phyloP scores from a whole-genome alignment of 345 rosid genomes.

The Salix brachista region DNA sequence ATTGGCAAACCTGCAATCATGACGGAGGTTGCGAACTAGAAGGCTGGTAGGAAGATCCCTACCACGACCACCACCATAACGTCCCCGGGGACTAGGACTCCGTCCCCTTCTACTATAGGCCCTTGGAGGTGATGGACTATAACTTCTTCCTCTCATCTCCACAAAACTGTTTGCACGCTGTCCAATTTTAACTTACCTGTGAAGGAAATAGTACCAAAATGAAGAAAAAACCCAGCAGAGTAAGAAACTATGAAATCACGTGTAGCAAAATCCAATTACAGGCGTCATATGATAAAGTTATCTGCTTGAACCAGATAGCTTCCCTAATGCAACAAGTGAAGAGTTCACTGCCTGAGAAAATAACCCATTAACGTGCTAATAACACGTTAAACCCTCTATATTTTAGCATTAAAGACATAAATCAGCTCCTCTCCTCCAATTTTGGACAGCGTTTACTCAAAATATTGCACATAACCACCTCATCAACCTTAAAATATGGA shows the following conservation, averaged over 20 bases:
- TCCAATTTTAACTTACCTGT: not conserved
- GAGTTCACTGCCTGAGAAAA: not conserved
- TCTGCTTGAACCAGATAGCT: not conserved
- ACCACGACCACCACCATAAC: constrained; percentile 38
- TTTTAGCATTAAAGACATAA: no score
- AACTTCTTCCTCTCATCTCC: constrained; percentile 87
- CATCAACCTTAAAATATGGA: not conserved
- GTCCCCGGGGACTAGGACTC: constrained; percentile 72
- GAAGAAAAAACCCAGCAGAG: not conserved
- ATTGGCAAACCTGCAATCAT: constrained; percentile 59
- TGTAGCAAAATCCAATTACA: not conserved
- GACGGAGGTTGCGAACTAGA: constrained; percentile 83
- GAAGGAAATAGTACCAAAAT: not conserved
- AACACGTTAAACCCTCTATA: no score
- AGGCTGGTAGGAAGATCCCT: constrained; percentile 85
- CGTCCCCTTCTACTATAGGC: constrained; percentile 51
- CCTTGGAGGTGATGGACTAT: constrained; percentile 91
- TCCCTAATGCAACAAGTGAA: not conserved
- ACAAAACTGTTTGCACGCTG: not conserved
- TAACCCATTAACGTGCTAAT: no score
- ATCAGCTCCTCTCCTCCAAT: no score
- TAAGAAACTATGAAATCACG: not conserved
- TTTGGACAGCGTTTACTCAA: not conserved
- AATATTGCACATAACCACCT: not conserved
- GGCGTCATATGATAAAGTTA: not conserved